phyloP scores from a whole-genome alignment of 768 basidiomycete genomes.

The Mycena epipterygia region DNA sequence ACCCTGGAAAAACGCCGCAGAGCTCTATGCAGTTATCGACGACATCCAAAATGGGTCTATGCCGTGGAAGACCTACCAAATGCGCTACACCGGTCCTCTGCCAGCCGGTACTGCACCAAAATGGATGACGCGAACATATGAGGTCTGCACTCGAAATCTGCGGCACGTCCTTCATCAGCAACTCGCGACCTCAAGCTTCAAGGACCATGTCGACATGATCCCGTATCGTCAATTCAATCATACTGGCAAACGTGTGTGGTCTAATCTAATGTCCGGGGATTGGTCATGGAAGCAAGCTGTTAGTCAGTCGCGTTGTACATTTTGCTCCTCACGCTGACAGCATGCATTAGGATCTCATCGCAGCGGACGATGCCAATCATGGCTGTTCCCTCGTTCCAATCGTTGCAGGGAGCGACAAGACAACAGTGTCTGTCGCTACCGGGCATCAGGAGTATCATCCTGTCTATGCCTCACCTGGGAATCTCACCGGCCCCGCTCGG shows the following conservation, averaged over 20 bases:
- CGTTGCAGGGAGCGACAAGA: slow-evolving; percentile 56
- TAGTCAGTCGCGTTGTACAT: too few species aligned
- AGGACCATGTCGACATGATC: slow-evolving; percentile 33
- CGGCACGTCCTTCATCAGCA: slow-evolving; percentile 2
- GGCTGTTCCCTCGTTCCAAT: slow-evolving; percentile 48
- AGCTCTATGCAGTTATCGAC: slow-evolving; percentile 44
- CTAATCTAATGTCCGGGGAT: too few species aligned
- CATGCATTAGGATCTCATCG: too few species aligned
- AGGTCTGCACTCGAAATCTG: slow-evolving; percentile 10
- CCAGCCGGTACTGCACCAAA: background rate
- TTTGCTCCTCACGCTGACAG: too few species aligned
- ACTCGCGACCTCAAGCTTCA: slow-evolving; percentile 1
- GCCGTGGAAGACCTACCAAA: slow-evolving; percentile 39
- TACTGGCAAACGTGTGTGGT: too few species aligned
- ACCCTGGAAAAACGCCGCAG: slow-evolving; percentile 18
- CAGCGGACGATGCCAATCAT: slow-evolving; percentile 41
- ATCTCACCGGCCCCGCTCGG: slow-evolving; percentile 43
- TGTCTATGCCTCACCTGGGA: slow-evolving; percentile 48
- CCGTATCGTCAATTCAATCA: too few species aligned
- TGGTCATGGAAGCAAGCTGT: too few species aligned
- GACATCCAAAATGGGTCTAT: slow-evolving; percentile 38
- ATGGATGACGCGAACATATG: slow-evolving; percentile 19
- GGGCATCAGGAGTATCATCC: too few species aligned
- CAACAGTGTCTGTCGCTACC: slow-evolving; percentile 56
- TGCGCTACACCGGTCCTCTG: slow-evolving; percentile 4